Percentiles rank a stretch among this genome's conserved stretches.
Conservation (phyloP, 73 alveolate genomes). For the Tetrahymena malaccensis region DNA sequence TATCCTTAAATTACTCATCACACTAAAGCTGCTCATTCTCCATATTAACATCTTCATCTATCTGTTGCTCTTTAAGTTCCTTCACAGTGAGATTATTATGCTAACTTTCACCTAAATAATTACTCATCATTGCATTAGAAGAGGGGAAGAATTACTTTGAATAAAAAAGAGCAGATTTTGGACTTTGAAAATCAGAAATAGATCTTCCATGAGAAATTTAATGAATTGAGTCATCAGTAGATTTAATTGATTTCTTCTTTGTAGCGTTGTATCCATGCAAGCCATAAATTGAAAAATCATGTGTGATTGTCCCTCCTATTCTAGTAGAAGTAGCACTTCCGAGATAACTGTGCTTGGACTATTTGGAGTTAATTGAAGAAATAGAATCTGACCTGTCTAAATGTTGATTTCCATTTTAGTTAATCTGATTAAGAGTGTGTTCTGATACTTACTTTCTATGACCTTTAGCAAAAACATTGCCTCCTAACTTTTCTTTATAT, state of each 20-base stretch:
- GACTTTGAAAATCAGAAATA: background rate
- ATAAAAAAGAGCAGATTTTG: background rate
- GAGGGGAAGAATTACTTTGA: background rate
- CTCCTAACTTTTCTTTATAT: background rate
- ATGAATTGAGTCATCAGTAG: background rate
- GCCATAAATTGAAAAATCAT: background rate
- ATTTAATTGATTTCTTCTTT: background rate
- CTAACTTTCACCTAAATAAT: background rate
- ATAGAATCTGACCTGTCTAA: background rate
- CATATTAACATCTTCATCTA: background rate
- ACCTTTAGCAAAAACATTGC: background rate
- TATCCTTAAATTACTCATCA: background rate
- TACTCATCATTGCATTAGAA: background rate
- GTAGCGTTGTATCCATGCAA: background rate
- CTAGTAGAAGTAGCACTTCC: background rate
- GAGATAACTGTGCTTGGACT: background rate
- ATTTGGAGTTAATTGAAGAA: background rate
- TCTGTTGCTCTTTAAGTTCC: background rate
- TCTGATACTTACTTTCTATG: background rate
- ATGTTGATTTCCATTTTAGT: background rate
- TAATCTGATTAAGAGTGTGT: background rate
- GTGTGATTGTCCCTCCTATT: background rate
- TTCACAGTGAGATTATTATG: background rate
- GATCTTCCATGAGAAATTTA: background rate
- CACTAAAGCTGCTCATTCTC: background rate